Evolutionary conservation across 2,329 filamentous ascomycete genomes (phyloP), one percentile per base, ranked within the genome.

Genomic region (Calonectria multiphialidica): DNA sequence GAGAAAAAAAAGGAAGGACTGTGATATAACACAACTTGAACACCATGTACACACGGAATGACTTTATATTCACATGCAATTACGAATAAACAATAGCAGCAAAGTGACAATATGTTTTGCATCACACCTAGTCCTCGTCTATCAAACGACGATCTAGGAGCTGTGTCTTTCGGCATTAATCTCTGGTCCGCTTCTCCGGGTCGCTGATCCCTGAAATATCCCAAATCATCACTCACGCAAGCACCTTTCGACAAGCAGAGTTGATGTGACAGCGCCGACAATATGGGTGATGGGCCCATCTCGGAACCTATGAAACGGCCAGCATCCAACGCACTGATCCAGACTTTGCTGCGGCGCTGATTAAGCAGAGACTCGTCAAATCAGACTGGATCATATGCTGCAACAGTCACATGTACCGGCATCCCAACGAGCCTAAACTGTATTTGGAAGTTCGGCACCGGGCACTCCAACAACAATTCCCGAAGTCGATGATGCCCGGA

Each of bases 401-500:
- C 28, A 30, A 5, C 28, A 30, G 28, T 30, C 28, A 8, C 28
- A 30, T 8, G 28, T 30, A 30, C 28, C 28, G 5, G 28, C 28
- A 30, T 30, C 68, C 45, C 49, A 57, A 12, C 1, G 0, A 37
- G 35, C 0, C 74, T 76, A 76, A 23, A 30, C 76, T 57, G 2
- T 6, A 63, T 47, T 3, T 1, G 67, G 76, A n/a, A 77, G 50
- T 33, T 77, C 76, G 76, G 76, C 67, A 40, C 76, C 76, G 76
- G 70, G 25, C 4, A 1, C 6, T 42, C n/a, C 49, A 47, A 45
- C 61, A 18, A 50, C 66, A 61, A 37, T 33, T 21, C 42, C 30
- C 37, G 30, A n/a, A 47, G 28, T 30, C 28, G 23, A 35, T 35
- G 37, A 25, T 10, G 42, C 28, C 53, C 63, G 68, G 68, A 63